Conservation (phyloP, 345 rosid species). For the Lepidium sativum region DNA sequence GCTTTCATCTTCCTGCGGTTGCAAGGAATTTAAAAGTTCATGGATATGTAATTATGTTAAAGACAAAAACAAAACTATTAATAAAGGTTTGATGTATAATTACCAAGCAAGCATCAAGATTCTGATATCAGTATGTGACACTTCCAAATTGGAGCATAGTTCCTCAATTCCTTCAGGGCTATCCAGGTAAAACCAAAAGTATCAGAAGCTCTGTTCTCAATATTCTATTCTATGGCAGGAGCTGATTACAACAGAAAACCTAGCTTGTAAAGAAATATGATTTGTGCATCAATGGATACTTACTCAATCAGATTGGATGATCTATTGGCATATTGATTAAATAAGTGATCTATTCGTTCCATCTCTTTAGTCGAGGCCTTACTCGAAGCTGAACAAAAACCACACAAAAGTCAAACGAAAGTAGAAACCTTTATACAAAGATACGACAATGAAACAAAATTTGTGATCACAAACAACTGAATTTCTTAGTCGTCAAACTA, state of each 20-base stretch:
- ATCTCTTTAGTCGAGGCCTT: slow-evolving; percentile 87
- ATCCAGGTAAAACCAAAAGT: slow-evolving; percentile 19
- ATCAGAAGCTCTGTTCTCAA: neutral
- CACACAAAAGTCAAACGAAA: neutral
- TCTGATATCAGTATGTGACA: slow-evolving; percentile 83
- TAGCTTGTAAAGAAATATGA: neutral
- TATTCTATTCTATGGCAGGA: neutral
- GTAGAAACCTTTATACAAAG: neutral
- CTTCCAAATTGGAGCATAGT: slow-evolving; percentile 83
- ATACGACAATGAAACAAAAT: neutral
- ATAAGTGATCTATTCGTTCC: slow-evolving; percentile 81
- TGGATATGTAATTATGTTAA: neutral
- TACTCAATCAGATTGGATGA: slow-evolving; percentile 85
- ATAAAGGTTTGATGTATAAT: slow-evolving; percentile 11
- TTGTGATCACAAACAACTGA: neutral
- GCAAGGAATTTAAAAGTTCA: neutral
- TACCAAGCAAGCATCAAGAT: slow-evolving; percentile 99
- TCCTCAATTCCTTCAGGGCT: slow-evolving; percentile 95
- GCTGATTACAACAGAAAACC: neutral
- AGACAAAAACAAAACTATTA: neutral
- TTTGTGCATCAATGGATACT: slow-evolving; percentile 24
- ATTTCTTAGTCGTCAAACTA: neutral
- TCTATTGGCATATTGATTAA: slow-evolving; percentile 56
- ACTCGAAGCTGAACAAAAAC: slow-evolving; percentile 51
- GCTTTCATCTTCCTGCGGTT: slow-evolving; percentile 86